Evolutionary conservation across 495 filamentous ascomycete genomes (phyloP).

Genomic region (Tirmania nivea): DNA sequence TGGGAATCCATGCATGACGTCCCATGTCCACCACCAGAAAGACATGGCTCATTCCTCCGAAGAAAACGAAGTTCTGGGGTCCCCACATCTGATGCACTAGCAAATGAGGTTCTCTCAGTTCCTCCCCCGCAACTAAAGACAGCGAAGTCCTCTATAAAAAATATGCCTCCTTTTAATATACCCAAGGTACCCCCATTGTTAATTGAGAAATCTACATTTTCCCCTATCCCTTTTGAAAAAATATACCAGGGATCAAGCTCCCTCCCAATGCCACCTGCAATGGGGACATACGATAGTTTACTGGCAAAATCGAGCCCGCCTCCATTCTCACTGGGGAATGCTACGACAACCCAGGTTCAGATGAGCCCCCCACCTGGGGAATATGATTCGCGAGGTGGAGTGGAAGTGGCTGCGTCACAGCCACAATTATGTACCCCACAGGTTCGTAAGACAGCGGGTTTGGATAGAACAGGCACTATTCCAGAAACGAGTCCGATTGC

Average conservation of each 20-base stretch:
- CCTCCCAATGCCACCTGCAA: background rate
- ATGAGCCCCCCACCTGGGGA: too few relatives aligned
- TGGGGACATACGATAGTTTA: background rate
- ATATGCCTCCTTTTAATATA: conserved; percentile 15
- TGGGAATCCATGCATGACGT: too few relatives aligned
- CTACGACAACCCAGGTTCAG: too few relatives aligned
- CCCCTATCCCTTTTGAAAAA: conserved; percentile 3
- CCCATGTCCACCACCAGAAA: too few relatives aligned
- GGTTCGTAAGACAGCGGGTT: background rate
- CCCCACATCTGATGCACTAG: too few relatives aligned
- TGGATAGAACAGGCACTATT: background rate
- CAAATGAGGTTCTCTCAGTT: too few relatives aligned
- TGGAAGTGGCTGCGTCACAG: too few relatives aligned
- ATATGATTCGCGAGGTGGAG: too few relatives aligned
- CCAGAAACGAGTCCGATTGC: conserved; percentile 5
- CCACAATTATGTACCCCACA: too few relatives aligned
- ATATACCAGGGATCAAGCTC: background rate
- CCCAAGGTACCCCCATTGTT: conserved; percentile 12
- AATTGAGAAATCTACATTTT: conserved; percentile 8
- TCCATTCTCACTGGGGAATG: too few relatives aligned
- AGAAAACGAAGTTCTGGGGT: too few relatives aligned
- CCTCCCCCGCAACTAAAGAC: background rate
- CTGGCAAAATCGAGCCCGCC: background rate
- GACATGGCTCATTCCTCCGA: too few relatives aligned
- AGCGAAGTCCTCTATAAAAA: conserved; percentile 4